Evolutionary conservation across 2,329 filamentous ascomycete species (phyloP), one percentile per base, ranked within the genome.

Genomic region (Paracoccidioides brasiliensis): DNA sequence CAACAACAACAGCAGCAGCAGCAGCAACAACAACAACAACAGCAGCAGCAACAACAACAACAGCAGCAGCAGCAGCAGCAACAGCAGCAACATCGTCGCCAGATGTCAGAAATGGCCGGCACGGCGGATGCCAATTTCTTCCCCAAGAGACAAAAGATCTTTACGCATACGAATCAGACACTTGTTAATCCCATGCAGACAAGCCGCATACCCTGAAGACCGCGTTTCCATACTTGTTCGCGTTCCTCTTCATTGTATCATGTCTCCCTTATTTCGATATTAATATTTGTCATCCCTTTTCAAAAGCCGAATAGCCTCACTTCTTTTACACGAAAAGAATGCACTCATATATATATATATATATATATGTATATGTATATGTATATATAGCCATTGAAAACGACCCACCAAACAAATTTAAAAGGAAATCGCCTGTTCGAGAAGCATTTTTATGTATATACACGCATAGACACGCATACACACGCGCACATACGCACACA

Each of bases 101-200:
- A 80, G 55, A 77, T 82, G n/a, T 82, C 79, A 2, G 80, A 83
- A 37, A 80, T 84, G 56, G 75, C 78, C 2, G 76, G 79, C 48
- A 76, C 76, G 0, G 71, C 76, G 4, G 77, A 78, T 9, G 73
- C 74, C 32, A 70, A 77, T 63, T 75, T 73, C 53, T 75, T 79
- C 59, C 69, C 75, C 4, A 84, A 84, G 64, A 74, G 80, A 60
- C 80, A 80, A 63, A 78, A 80, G 55, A 76, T 83, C 70, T 83
- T 79, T 61, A 69, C 67, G 63, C 72, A 57, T 46, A 9, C 52
- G 9, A 42, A 28, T 12, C 43, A 72, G 71, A 58, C 71, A 71
- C 45, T 78, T 63, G 67, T 72, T 63, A 74, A 74, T 48, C 68
- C 74, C 7, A 76, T 79, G 65, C 77, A 78, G 56, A 71, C 77